phyloP scores from a whole-genome alignment of 2,329 filamentous ascomycete species.

The Fusarium tanahbumbuense region DNA sequence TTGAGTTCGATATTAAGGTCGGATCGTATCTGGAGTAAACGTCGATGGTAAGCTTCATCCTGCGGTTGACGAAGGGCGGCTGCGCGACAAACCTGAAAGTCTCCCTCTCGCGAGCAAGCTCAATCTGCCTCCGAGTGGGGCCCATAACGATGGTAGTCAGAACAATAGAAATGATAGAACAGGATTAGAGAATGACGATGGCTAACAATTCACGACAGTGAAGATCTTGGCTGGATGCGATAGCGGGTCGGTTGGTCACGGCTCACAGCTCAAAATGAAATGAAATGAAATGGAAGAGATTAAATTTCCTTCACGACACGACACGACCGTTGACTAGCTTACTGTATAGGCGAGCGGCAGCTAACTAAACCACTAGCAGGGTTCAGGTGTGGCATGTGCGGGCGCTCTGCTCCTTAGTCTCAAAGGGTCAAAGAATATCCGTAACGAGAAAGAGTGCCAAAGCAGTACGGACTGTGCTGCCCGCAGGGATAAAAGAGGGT shows the following conservation, averaged over 20 bases:
- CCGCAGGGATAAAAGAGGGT: too few species aligned
- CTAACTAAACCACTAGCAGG: not conserved
- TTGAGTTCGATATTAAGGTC: not conserved
- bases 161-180: not conserved
- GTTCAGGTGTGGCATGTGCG: not conserved
- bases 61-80: accelerated
- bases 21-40: not conserved
- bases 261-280: not conserved
- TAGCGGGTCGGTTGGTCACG: not conserved
- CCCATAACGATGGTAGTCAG: not conserved
- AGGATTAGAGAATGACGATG: accelerated
- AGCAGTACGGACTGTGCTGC: too few species aligned
- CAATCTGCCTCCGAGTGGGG: not conserved
- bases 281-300: not conserved
- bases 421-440: too few species aligned
- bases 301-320: too few species aligned
- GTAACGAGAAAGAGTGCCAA: too few species aligned
- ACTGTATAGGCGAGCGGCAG: not conserved
- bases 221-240: not conserved
- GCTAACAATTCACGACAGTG: accelerated
- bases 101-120: slow-evolving; percentile 8
- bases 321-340: not conserved
- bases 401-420: not conserved
- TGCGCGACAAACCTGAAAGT: not conserved
- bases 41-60: not conserved